Evolutionary conservation across 2,329 filamentous ascomycete species (phyloP).

Genomic region (Sclerotinia subarctica): DNA sequence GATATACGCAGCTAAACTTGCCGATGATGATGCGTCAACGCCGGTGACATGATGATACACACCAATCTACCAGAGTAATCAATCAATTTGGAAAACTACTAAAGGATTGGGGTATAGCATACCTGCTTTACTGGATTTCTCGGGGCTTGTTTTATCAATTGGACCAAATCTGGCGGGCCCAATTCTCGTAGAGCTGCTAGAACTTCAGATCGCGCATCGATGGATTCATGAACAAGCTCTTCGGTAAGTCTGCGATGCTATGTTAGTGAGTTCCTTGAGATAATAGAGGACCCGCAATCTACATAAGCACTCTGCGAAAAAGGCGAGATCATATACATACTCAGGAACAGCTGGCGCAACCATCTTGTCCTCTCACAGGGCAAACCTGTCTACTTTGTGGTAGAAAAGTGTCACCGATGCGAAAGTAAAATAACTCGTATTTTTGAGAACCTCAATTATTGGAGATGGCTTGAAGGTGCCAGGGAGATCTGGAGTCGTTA

Average conservation of each 20-base stretch:
- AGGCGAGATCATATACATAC: slow-evolving; percentile 47
- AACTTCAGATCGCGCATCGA: slow-evolving; percentile 89
- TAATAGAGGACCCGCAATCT: neutral
- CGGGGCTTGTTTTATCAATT: slow-evolving; percentile 75
- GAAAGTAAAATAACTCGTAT: neutral
- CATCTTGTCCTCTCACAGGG: slow-evolving; percentile 28
- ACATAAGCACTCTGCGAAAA: neutral
- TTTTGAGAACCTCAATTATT: neutral
- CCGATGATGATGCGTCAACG: slow-evolving; percentile 94
- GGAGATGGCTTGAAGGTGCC: neutral
- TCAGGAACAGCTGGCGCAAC: slow-evolving; percentile 68
- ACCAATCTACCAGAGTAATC: slow-evolving; percentile 58
- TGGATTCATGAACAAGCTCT: slow-evolving; percentile 84
- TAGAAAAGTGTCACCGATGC: slow-evolving; percentile 6
- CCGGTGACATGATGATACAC: slow-evolving; percentile 98
- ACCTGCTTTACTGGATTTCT: slow-evolving; percentile 58
- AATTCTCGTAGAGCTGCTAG: slow-evolving; percentile 84
- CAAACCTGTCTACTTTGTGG: slow-evolving; percentile 5
- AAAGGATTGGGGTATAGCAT: slow-evolving; percentile 23
- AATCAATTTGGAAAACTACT: slow-evolving; percentile 19
- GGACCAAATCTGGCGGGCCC: slow-evolving; percentile 91
- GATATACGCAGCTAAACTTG: slow-evolving; percentile 95
- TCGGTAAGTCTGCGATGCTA: slow-evolving; percentile 72
- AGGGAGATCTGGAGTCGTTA: neutral
- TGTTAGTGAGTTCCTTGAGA: slow-evolving; percentile 22